Percentiles rank a stretch among this genome's conserved stretches.
phyloP scores from a whole-genome alignment of 2,329 filamentous ascomycete genomes.

The Pseudogymnoascus sp. region DNA sequence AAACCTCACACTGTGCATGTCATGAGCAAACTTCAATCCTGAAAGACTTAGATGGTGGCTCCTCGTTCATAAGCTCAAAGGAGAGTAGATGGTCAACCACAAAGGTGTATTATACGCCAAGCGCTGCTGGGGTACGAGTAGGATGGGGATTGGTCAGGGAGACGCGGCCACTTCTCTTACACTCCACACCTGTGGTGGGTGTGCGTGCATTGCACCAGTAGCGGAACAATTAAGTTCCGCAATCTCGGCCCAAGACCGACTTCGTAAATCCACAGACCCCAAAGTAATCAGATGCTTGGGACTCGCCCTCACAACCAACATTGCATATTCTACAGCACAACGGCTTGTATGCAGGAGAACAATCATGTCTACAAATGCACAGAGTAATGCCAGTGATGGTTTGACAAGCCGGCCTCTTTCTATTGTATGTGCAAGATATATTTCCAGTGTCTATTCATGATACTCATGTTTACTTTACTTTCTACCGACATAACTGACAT shows the following conservation, averaged over 20 bases:
- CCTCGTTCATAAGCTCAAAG: background rate
- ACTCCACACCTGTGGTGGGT: background rate
- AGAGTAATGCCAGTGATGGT: background rate
- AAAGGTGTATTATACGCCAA: background rate
- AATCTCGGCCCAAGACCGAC: background rate
- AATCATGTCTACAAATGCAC: slow-evolving; percentile 2
- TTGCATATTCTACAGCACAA: background rate
- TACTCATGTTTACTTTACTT: background rate
- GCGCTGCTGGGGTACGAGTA: background rate
- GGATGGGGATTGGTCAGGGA: background rate
- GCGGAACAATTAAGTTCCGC: background rate
- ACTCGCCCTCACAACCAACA: background rate
- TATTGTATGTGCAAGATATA: background rate
- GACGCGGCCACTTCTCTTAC: background rate
- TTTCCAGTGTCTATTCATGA: background rate
- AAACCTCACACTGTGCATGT: background rate
- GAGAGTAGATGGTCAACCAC: background rate
- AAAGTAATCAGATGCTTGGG: background rate
- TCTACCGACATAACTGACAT: background rate
- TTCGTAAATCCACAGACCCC: background rate
- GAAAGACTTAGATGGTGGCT: background rate
- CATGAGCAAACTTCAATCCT: background rate
- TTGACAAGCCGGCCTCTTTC: background rate
- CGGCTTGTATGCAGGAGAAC: background rate
- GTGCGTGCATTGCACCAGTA: background rate